Evolutionary conservation across 768 basidiomycete genomes (phyloP).

Genomic region (Dioszegia hungarica): DNA sequence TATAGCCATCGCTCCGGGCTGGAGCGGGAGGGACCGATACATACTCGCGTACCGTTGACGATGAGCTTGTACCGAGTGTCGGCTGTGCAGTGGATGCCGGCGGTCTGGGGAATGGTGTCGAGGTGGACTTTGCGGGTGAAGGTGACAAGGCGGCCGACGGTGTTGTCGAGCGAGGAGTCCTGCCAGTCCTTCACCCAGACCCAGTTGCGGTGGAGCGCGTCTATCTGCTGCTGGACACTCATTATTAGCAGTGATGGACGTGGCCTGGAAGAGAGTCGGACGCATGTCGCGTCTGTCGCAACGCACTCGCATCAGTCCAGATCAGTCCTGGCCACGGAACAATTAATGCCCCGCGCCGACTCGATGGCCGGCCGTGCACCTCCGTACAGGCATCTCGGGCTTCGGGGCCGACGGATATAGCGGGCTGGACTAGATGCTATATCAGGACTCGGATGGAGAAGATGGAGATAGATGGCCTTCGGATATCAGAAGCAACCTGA

Average conservation of each 20-base stretch:
- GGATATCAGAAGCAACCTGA: too few species aligned
- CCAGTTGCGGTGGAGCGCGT: constrained; percentile 4
- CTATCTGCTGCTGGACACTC: background rate
- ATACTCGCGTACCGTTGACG: constrained; percentile 20
- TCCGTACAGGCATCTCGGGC: too few species aligned
- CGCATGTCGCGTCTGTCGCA: too few species aligned
- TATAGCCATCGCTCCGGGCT: constrained; percentile 22
- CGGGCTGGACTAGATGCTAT: too few species aligned
- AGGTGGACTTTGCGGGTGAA: background rate
- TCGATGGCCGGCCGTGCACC: too few species aligned
- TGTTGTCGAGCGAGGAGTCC: background rate
- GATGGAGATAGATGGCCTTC: too few species aligned
- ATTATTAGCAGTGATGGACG: background rate
- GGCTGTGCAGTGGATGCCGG: constrained; percentile 10
- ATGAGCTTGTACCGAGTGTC: constrained; percentile 31
- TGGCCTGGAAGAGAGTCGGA: background rate
- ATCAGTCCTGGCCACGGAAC: too few species aligned
- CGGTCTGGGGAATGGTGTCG: background rate
- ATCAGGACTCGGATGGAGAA: too few species aligned
- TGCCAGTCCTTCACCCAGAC: constrained; percentile 7
- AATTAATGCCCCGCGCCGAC: too few species aligned
- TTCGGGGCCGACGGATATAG: too few species aligned
- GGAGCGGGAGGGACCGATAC: constrained; percentile 17
- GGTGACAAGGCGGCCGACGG: constrained; percentile 3
- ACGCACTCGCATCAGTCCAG: too few species aligned